phyloP scores from a whole-genome alignment of 2,329 filamentous ascomycete genomes.

The Penicillium digitatum region DNA sequence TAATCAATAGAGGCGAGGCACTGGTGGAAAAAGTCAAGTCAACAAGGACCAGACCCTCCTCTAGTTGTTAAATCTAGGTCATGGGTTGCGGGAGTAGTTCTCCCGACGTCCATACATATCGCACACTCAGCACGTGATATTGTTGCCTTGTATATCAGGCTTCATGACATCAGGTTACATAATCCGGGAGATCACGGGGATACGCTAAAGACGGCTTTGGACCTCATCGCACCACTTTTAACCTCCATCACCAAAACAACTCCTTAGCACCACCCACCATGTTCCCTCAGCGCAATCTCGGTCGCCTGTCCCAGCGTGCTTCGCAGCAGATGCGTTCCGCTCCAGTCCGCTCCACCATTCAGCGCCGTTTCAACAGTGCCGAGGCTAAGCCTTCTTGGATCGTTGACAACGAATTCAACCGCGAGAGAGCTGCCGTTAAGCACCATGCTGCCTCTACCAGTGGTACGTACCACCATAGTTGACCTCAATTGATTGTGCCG shows the following conservation, averaged over 20 bases:
- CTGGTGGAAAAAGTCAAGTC: background rate
- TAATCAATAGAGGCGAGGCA: background rate
- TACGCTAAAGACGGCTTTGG: constrained; percentile 24
- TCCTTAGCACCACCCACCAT: constrained; percentile 47
- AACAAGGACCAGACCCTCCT: background rate
- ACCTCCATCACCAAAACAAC: constrained; percentile 21
- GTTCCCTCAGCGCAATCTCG: constrained; percentile 60
- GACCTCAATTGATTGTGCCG: constrained; percentile 6
- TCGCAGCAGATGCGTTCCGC: constrained; percentile 56
- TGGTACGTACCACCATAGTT: constrained; percentile 55
- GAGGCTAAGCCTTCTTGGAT: constrained; percentile 55
- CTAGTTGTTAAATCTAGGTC: background rate
- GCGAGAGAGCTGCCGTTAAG: constrained; percentile 85
- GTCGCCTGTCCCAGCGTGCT: constrained; percentile 62
- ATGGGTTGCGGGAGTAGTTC: background rate
- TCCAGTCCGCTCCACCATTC: constrained; percentile 54
- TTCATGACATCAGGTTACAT: constrained; percentile 24
- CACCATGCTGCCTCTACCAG: constrained; percentile 80
- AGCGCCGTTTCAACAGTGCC: constrained; percentile 69
- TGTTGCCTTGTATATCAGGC: background rate
- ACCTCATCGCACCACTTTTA: constrained; percentile 24
- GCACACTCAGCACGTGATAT: constrained; percentile 13
- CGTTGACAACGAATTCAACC: constrained; percentile 86
- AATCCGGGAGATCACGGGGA: constrained; percentile 28
- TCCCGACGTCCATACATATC: background rate